A percentile compares a stretch with the other conserved stretches of the same genome.
Evolutionary conservation across 176 grass and related monocot species (phyloP).

Genomic region (Hyparrhenia diplandra): DNA sequence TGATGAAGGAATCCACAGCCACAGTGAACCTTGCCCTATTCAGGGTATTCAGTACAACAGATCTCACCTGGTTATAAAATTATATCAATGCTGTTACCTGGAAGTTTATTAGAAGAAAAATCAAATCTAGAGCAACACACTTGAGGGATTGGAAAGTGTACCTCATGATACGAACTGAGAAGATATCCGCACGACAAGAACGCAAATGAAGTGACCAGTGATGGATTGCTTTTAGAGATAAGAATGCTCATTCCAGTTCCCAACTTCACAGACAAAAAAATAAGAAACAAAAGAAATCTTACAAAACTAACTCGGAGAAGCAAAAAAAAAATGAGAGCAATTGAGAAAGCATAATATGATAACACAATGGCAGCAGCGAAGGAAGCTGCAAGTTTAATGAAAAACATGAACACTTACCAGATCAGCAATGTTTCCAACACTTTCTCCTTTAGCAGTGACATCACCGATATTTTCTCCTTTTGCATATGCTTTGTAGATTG

Average conservation of each 20-base stretch:
- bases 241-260: conserved; percentile 94
- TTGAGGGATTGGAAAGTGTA: conserved; percentile 31
- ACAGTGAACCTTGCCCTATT: conserved; percentile 95
- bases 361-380: neutral
- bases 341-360: neutral
- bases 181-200: conserved; percentile 92
- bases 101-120: neutral
- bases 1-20: conserved; percentile 97
- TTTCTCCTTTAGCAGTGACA: conserved; percentile 89
- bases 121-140: conserved; percentile 1
- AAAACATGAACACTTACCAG: conserved; percentile 45
- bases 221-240: conserved; percentile 94
- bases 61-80: conserved; percentile 74
- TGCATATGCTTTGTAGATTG: conserved; percentile 86
- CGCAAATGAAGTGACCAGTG: conserved; percentile 79
- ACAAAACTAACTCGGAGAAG: neutral
- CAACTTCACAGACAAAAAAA: conserved; percentile 54
- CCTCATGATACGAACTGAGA: conserved; percentile 93
- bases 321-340: neutral
- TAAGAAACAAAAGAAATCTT: neutral
- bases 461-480: conserved; percentile 92
- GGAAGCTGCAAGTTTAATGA: neutral
- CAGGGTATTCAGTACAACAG: conserved; percentile 92
- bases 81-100: conserved; percentile 4
- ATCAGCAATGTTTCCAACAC: conserved; percentile 83